Conservation (phyloP, 2,329 filamentous ascomycete genomes). For the Tolypocladium album region DNA sequence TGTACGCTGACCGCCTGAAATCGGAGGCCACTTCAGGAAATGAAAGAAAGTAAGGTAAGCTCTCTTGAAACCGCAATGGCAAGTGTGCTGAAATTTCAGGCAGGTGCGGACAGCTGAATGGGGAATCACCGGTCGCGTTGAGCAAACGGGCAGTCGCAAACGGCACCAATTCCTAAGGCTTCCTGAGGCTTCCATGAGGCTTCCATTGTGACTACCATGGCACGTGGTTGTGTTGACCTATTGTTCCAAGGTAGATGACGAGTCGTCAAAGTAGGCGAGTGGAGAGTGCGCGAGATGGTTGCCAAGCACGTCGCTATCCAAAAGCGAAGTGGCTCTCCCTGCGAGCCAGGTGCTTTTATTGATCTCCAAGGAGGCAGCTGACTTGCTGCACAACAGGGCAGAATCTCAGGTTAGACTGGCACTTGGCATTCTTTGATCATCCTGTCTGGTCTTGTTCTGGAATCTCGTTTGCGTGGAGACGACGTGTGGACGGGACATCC, state of each 20-base stretch:
- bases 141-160: not conserved
- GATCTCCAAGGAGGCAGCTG: not conserved
- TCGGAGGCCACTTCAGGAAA: no score
- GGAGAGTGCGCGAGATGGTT: not conserved
- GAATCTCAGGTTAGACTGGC: not conserved
- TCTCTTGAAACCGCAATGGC: not conserved
- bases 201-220: not conserved
- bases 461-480: not conserved
- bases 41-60: not conserved
- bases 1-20: not conserved
- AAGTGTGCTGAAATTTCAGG: not conserved
- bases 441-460: no score
- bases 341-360: not conserved
- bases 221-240: not conserved
- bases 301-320: not conserved
- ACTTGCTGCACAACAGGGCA: not conserved
- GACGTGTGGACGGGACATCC: not conserved
- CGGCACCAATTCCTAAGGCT: not conserved
- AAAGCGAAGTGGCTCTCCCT: not conserved
- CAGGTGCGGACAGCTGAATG: not conserved
- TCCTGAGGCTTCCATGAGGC: not conserved
- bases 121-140: not conserved
- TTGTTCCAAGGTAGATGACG: not conserved
- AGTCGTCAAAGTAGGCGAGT: not conserved
- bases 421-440: no score